Conservation (phyloP, 768 basidiomycete genomes). For the Termitomyces heimii region DNA sequence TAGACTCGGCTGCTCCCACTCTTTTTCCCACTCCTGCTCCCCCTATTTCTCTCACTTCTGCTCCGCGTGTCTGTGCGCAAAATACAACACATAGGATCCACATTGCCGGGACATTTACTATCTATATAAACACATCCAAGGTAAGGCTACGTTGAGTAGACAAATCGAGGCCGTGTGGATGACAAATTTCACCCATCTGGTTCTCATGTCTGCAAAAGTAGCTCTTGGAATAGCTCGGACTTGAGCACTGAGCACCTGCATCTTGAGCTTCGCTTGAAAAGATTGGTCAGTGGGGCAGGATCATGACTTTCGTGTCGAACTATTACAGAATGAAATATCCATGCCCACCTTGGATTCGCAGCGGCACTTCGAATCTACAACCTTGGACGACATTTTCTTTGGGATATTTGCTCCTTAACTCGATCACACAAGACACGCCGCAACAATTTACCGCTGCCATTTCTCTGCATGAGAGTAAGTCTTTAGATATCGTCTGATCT, state of each 20-base stretch:
- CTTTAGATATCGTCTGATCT: background rate
- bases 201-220: background rate
- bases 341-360: background rate
- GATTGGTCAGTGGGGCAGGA: background rate
- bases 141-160: background rate
- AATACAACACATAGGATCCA: background rate
- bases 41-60: no score
- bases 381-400: constrained; percentile 9
- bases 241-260: background rate
- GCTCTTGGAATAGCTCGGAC: background rate
- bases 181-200: background rate
- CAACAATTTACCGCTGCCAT: constrained; percentile 50
- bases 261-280: background rate
- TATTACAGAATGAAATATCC: no score
- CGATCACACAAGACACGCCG: constrained; percentile 34
- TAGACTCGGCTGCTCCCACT: no score
- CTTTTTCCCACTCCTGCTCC: no score
- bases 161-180: background rate
- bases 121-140: background rate
- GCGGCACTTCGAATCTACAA: background rate
- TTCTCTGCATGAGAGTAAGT: constrained; percentile 28
- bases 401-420: constrained; percentile 8
- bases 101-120: no score
- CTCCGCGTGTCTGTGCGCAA: no score
- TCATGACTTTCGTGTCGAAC: background rate